Conservation (phyloP, 108 stramenopile species). For the Cyclotella sp. region DNA sequence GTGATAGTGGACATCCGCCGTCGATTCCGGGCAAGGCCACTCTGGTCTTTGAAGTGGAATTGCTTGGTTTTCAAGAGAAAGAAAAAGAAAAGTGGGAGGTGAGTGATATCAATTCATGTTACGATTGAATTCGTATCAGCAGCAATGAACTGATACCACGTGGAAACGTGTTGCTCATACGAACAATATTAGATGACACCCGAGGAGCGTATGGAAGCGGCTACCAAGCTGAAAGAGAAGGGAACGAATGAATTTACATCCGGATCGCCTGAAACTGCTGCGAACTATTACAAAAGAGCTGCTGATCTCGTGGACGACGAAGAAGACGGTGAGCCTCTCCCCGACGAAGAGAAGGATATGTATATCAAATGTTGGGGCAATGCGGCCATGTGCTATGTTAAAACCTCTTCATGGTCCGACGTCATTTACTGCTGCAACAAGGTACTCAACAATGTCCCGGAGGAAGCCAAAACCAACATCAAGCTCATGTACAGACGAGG, state of each 20-base stretch:
- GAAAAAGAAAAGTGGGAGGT: slow-evolving; percentile 83
- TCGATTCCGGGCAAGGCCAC: slow-evolving; percentile 89
- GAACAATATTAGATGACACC: slow-evolving; percentile 59
- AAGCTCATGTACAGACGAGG: slow-evolving; percentile 92
- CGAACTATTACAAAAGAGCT: slow-evolving; percentile 77
- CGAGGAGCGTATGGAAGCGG: slow-evolving; percentile 83
- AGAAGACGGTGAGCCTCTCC: slow-evolving; percentile 72
- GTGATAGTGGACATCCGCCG: slow-evolving; percentile 83
- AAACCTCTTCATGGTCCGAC: slow-evolving; percentile 78
- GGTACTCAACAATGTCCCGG: slow-evolving; percentile 78
- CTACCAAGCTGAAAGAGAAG: slow-evolving; percentile 81
- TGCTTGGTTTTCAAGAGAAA: slow-evolving; percentile 89
- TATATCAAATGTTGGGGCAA: slow-evolving; percentile 87
- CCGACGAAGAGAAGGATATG: slow-evolving; percentile 73
- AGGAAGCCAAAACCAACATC: slow-evolving; percentile 75
- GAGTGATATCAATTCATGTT: slow-evolving; percentile 5
- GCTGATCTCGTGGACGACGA: slow-evolving; percentile 84
- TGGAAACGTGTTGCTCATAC: not conserved
- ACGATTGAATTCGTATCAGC: not conserved
- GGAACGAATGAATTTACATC: slow-evolving; percentile 87
- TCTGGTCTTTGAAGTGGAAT: slow-evolving; percentile 95
- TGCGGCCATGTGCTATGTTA: slow-evolving; percentile 93
- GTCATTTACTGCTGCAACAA: slow-evolving; percentile 77
- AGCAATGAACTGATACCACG: not conserved
- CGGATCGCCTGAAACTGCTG: slow-evolving; percentile 80